A percentile compares a stretch with the other conserved stretches of the same genome.
Evolutionary conservation across 805 yeast species (phyloP).

Genomic region (Ogataea nitratoaversa): DNA sequence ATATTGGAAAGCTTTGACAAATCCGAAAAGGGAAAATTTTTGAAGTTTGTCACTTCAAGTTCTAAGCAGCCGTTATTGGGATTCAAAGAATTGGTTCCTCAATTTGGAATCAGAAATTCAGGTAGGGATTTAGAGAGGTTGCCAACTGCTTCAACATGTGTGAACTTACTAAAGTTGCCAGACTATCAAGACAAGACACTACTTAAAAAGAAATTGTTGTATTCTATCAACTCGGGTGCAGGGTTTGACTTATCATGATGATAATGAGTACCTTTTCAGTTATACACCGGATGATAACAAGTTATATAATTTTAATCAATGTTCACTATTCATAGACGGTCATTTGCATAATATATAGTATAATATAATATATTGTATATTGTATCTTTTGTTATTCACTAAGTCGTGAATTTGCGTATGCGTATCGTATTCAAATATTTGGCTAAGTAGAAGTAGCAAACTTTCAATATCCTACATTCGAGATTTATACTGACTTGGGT

Average conservation of each 20-base stretch:
- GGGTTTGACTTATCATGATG: slow-evolving; percentile 74
- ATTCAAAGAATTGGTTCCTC: slow-evolving; percentile 67
- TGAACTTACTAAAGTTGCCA: slow-evolving; percentile 81
- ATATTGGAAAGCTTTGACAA: slow-evolving; percentile 63
- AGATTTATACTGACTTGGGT: no score
- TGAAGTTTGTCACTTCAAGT: slow-evolving; percentile 89
- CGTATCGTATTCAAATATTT: no score
- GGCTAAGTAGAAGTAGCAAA: no score
- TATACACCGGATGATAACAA: no score
- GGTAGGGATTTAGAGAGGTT: slow-evolving; percentile 54
- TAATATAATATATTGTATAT: no score
- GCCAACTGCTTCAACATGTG: slow-evolving; percentile 94
- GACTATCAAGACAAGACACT: slow-evolving; percentile 62
- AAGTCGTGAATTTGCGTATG: no score
- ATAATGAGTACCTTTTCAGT: no score
- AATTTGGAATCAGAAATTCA: slow-evolving; percentile 72
- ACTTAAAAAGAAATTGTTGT: slow-evolving; percentile 61
- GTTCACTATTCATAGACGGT: no score
- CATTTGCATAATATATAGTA: no score
- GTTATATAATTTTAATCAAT: neutral
- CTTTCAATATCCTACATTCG: no score
- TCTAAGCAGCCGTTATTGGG: slow-evolving; percentile 91
- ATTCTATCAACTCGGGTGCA: slow-evolving; percentile 77
- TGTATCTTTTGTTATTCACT: no score
- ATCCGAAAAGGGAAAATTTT: slow-evolving; percentile 58